phyloP scores from a whole-genome alignment of 352 stramenopile species.

The Globisporangium nunn region DNA sequence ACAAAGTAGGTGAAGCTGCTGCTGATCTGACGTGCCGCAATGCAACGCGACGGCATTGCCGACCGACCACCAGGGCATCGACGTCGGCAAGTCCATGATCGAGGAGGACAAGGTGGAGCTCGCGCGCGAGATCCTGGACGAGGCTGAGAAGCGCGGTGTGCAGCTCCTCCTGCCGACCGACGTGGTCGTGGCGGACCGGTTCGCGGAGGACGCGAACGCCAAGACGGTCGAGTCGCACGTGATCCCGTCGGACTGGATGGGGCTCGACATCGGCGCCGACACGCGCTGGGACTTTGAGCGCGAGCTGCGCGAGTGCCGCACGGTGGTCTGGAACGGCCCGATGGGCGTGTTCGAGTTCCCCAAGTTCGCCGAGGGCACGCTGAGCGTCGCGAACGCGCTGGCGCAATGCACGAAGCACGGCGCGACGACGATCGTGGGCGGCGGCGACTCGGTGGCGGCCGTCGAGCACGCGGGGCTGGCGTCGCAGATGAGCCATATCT shows the following conservation, averaged over 20 bases:
- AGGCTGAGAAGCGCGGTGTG: slow-evolving; percentile 85
- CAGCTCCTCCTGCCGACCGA: slow-evolving; percentile 90
- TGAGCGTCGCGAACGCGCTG: slow-evolving; percentile 88
- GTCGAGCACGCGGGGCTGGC: slow-evolving; percentile 91
- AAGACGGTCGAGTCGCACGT: slow-evolving; percentile 63
- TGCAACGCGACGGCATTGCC: not conserved
- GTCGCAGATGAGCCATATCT: slow-evolving; percentile 95
- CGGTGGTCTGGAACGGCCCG: slow-evolving; percentile 91
- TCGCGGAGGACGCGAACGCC: slow-evolving; percentile 50
- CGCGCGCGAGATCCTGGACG: slow-evolving; percentile 86
- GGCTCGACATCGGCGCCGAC: slow-evolving; percentile 82
- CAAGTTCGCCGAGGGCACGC: slow-evolving; percentile 93
- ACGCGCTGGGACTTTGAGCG: slow-evolving; percentile 54
- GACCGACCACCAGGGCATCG: slow-evolving; percentile 55
- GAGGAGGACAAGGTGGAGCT: slow-evolving; percentile 94
- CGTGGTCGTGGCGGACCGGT: slow-evolving; percentile 92
- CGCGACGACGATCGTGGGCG: slow-evolving; percentile 88
- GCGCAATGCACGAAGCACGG: slow-evolving; percentile 81
- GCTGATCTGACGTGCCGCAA: not conserved
- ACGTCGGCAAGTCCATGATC: slow-evolving; percentile 92
- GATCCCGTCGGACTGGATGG: slow-evolving; percentile 96
- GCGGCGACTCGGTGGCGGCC: slow-evolving; percentile 94
- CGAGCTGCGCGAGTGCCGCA: slow-evolving; percentile 90
- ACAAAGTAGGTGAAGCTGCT: not conserved
- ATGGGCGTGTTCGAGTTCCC: slow-evolving; percentile 99